These are phyloP conservation scores for sorghum (Sorghum bicolor) DNA, from an alignment of 176 grass and related monocot genomes.

Conservation along the genomic window Sorghum_bicolor_NCBIv3 NC_012877.2:49124001-49124500, in stretches of 20 bases:
- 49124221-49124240: constrained; percentile 66
- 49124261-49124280: constrained; percentile 58
- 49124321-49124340: constrained; percentile 18
- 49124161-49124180: constrained; percentile 71
- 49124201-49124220: constrained; percentile 70
- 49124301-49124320: background rate
- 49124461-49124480: background rate
- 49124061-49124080: constrained; percentile 68
- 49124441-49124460: background rate
- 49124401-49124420: background rate
- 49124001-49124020: constrained; percentile 70
- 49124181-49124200: constrained; percentile 65
- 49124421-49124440: background rate
- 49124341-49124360: constrained; percentile 12
- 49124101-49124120: constrained; percentile 60
- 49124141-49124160: constrained; percentile 75
- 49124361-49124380: background rate
- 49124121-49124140: constrained; percentile 60
- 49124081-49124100: constrained; percentile 54
- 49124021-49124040: constrained; percentile 71
- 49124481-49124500: background rate
- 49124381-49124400: background rate
- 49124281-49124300: constrained; percentile 42
- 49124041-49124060: constrained; percentile 70
- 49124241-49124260: constrained; percentile 79